Percentiles rank a stretch among this genome's conserved stretches.
Conservation (phyloP, 2,329 filamentous ascomycete species). For the Clarireedia sp. region DNA sequence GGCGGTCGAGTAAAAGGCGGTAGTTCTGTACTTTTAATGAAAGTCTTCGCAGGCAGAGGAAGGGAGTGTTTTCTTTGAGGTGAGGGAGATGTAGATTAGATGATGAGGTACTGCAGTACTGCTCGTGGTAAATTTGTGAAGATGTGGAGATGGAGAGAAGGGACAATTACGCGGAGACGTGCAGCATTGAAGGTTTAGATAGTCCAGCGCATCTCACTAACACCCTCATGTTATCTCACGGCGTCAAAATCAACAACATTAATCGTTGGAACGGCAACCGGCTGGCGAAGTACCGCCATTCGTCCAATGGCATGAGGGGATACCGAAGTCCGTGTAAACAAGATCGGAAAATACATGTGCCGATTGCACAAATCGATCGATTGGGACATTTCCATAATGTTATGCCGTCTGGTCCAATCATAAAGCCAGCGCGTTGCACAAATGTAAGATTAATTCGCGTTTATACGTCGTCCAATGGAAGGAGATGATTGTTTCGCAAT, state of each 20-base stretch:
- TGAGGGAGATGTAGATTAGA: neutral
- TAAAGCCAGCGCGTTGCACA: no score
- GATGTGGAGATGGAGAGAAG: conserved; percentile 2
- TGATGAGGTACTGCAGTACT: neutral
- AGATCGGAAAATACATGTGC: neutral
- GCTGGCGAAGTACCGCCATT: neutral
- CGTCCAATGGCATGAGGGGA: neutral
- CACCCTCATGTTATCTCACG: conserved; percentile 6
- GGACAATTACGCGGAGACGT: neutral
- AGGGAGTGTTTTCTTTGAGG: neutral
- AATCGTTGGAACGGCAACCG: conserved; percentile 3
- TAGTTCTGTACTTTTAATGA: neutral
- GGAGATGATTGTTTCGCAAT: no score
- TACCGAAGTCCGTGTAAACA: neutral
- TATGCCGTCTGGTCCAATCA: neutral
- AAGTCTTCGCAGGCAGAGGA: conserved; percentile 4
- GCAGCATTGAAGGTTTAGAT: conserved; percentile 5
- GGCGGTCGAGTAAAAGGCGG: conserved; percentile 4
- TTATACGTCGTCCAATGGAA: no score
- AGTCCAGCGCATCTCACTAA: neutral
- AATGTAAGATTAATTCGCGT: no score
- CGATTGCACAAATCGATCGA: no score
- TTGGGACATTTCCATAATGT: neutral
- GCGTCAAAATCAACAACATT: conserved; percentile 8
- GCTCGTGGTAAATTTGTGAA: neutral